phyloP scores from a whole-genome alignment of 2,329 filamentous ascomycete species.

The Microdochium bolleyi region DNA sequence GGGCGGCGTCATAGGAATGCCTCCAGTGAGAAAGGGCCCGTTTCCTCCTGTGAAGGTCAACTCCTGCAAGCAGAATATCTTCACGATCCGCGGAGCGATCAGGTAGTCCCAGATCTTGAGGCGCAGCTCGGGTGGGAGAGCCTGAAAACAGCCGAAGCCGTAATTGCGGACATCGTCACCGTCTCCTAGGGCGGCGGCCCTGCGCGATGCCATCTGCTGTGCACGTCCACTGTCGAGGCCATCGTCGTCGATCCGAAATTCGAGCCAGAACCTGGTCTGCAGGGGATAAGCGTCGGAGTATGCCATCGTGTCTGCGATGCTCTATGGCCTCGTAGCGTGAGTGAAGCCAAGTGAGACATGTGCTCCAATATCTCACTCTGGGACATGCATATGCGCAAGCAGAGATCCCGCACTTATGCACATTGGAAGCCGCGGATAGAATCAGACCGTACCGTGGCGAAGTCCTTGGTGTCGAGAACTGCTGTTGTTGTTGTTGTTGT shows the following conservation, averaged over 20 bases:
- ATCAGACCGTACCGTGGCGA: too few relatives aligned
- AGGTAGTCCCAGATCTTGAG: slow-evolving; percentile 37
- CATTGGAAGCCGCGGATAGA: too few relatives aligned
- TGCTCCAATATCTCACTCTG: too few relatives aligned
- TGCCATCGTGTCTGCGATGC: neutral
- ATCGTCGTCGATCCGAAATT: slow-evolving; percentile 4
- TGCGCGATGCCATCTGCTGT: slow-evolving; percentile 2
- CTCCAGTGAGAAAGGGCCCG: too few relatives aligned
- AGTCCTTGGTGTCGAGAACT: too few relatives aligned
- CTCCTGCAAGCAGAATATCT: neutral
- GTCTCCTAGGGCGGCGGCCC: slow-evolving; percentile 3
- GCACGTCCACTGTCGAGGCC: neutral
- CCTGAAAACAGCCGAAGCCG: slow-evolving; percentile 23
- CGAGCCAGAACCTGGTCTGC: slow-evolving; percentile 2
- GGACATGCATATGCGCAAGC: too few relatives aligned
- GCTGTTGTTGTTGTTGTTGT: too few relatives aligned
- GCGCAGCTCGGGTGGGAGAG: slow-evolving; percentile 38
- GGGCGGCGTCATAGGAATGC: too few relatives aligned
- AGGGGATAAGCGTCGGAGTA: neutral
- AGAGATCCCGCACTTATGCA: too few relatives aligned
- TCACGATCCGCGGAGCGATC: slow-evolving; percentile 35
- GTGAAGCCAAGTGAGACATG: too few relatives aligned
- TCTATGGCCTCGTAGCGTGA: too few relatives aligned
- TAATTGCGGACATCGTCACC: slow-evolving; percentile 14
- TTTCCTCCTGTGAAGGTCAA: neutral